Evolutionary conservation across 805 yeast species (phyloP), one percentile per base, ranked within the genome.

Genomic region (Kurtzmaniella fragi): DNA sequence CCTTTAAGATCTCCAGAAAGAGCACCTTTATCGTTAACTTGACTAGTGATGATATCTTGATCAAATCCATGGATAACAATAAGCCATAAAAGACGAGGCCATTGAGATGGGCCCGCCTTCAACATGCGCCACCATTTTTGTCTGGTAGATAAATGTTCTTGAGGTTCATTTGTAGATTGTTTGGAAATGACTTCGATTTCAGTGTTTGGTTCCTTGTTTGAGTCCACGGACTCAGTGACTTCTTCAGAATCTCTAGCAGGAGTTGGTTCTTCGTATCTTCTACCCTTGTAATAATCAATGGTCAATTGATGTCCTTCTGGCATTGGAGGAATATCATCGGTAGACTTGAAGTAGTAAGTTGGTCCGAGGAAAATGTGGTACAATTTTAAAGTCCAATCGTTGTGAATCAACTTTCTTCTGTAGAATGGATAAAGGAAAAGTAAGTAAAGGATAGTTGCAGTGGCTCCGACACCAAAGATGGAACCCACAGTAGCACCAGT

Each of bases 301-400:
- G 76, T 73, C 38, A 80, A 63, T 26, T 59, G 47, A 41, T 67
- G 71, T 11, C 82, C 83, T 41, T 66, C 75, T 34, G 89, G 88
- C 50, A 73, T 70, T 46, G 88, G 87, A 40, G 86, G 83, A 38
- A 82, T 80, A 39, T 67, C 61, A 46, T 77, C 82, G 17, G 67
- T 63, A 12, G 82, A 54, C 54, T 64, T 73, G 67, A 80, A 72
- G 67, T 62, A 73, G 57, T 51, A 72, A 34, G 56, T 48, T 35
- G 87, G 86, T 28, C 89, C 91, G 40, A 65, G 47, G 40, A 71
- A 55, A 32, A 78, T 49, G 40, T 82, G 81, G 52, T 71, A 77
- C 71, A 72, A 72, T 47, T 63, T 70, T 37, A 84, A 61, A 35
- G 80, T 78, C 86, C 87, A 80, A 59, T 84, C 91, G 35, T 76